Percentiles rank a stretch among this genome's conserved stretches.
Evolutionary conservation across 2,329 filamentous ascomycete genomes (phyloP).

Genomic region (Paecilomyces formosus): DNA sequence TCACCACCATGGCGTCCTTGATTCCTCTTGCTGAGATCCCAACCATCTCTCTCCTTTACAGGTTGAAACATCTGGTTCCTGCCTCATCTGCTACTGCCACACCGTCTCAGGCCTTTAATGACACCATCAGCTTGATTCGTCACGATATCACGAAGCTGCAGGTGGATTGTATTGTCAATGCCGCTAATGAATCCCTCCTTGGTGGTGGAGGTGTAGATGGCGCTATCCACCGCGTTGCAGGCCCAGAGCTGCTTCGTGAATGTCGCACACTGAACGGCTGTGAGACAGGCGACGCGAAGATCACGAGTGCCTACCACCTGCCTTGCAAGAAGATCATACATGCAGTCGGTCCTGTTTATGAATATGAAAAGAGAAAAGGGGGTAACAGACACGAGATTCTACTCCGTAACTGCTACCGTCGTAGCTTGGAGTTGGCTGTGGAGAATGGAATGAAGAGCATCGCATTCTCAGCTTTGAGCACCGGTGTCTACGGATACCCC

Average conservation of each 20-base stretch:
- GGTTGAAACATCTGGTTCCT: conserved; percentile 43
- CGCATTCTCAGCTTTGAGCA: conserved; percentile 79
- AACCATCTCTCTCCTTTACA: conserved; percentile 56
- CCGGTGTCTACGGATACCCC: conserved; percentile 85
- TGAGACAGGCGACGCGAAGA: conserved; percentile 69
- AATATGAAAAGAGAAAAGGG: conserved; percentile 26
- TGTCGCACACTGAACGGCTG: conserved; percentile 68
- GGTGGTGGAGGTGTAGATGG: conserved; percentile 89
- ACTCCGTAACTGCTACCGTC: conserved; percentile 60
- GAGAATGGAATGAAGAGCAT: conserved; percentile 60
- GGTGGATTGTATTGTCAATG: conserved; percentile 84
- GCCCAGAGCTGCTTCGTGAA: conserved; percentile 58
- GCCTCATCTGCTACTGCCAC: conserved; percentile 17
- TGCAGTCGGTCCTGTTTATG: conserved; percentile 78
- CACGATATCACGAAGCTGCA: conserved; percentile 75
- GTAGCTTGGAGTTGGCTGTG: conserved; percentile 64
- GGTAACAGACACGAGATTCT: conserved; percentile 31
- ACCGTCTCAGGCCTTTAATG: conserved; percentile 44
- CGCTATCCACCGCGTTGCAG: conserved; percentile 79
- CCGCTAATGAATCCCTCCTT: conserved; percentile 69
- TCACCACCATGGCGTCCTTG: conserved; percentile 1
- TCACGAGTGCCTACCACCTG: conserved; percentile 69
- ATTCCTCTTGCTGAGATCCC: conserved; percentile 29
- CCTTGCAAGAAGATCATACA: conserved; percentile 79
- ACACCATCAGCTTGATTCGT: conserved; percentile 57